Percentiles rank a stretch among this genome's conserved stretches.
Conservation (phyloP, 371 early-diverging fungal genomes). For the Smittium culicis region DNA sequence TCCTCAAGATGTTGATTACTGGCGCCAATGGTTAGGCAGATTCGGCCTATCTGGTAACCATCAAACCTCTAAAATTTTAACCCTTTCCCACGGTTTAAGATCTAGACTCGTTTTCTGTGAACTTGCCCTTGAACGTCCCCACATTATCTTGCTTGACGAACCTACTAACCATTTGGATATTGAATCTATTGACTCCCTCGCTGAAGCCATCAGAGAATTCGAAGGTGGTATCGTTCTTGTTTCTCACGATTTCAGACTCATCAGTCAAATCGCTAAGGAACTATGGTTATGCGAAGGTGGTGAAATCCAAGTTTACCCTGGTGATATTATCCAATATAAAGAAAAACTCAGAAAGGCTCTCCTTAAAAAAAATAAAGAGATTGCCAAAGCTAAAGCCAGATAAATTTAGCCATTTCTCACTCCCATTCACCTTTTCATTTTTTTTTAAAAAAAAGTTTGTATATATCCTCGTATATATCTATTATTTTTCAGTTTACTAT, state of each 20-base stretch:
- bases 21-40: conserved; percentile 81
- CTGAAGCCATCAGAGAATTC: conserved; percentile 88
- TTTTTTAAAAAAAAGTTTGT: no score
- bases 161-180: conserved; percentile 90
- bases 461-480: no score
- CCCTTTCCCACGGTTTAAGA: conserved; percentile 88
- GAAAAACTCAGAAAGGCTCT: conserved; percentile 61
- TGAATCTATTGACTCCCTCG: conserved; percentile 93
- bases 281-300: conserved; percentile 92
- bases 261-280: conserved; percentile 87
- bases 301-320: conserved; percentile 56
- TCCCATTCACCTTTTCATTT: no score
- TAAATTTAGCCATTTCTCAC: no score
- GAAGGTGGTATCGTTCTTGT: conserved; percentile 96
- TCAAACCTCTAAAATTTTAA: conserved; percentile 77
- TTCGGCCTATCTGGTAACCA: conserved; percentile 88
- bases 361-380: conserved; percentile 23
- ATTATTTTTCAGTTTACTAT: no score
- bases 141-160: conserved; percentile 96
- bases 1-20: conserved; percentile 59
- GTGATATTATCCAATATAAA: conserved; percentile 81
- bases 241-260: conserved; percentile 97
- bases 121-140: conserved; percentile 76
- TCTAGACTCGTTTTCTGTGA: conserved; percentile 92
- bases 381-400: no score